These are phyloP conservation scores for Gracilaria caudata DNA, from an alignment of 23 red algal genomes.

Conservation along the genomic window DNA sequence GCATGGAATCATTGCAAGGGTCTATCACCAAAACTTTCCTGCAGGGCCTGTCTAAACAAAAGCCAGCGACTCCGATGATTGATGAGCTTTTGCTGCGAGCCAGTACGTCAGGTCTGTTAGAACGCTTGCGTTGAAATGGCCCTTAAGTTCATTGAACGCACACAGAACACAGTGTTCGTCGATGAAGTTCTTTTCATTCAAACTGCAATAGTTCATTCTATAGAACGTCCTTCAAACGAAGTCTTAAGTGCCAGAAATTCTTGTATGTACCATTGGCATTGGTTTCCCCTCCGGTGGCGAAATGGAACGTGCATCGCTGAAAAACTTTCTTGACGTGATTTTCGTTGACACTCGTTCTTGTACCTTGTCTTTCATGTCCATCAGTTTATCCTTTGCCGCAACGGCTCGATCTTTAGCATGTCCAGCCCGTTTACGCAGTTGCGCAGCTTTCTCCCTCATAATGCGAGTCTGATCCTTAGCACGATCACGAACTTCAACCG, in stretches of 20 bases:
- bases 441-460: conserved; percentile 28
- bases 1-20: too few relatives aligned
- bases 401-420: conserved; percentile 54
- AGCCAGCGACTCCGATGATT: too few relatives aligned
- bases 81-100: too few relatives aligned
- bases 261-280: conserved; percentile 14
- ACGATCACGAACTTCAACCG: conserved; percentile 28
- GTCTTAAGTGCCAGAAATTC: neutral
- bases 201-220: too few relatives aligned
- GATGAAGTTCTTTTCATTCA: too few relatives aligned
- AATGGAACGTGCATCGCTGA: neutral
- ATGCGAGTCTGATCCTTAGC: conserved; percentile 31
- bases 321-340: neutral
- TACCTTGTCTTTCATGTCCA: conserved; percentile 46
- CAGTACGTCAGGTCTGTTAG: too few relatives aligned
- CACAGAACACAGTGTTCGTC: too few relatives aligned
- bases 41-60: too few relatives aligned
- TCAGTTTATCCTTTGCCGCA: conserved; percentile 40
- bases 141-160: too few relatives aligned
- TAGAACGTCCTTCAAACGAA: neutral
- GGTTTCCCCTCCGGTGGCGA: conserved; percentile 1
- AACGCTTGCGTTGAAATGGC: too few relatives aligned
- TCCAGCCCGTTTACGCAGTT: conserved; percentile 31
- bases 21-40: too few relatives aligned
- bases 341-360: conserved; percentile 26